Percentiles rank a stretch among this genome's conserved stretches.
These are phyloP conservation scores for Talaromyces marneffei DNA, from an alignment of 2,329 filamentous ascomycete species.

Conservation along the genomic window DNA sequence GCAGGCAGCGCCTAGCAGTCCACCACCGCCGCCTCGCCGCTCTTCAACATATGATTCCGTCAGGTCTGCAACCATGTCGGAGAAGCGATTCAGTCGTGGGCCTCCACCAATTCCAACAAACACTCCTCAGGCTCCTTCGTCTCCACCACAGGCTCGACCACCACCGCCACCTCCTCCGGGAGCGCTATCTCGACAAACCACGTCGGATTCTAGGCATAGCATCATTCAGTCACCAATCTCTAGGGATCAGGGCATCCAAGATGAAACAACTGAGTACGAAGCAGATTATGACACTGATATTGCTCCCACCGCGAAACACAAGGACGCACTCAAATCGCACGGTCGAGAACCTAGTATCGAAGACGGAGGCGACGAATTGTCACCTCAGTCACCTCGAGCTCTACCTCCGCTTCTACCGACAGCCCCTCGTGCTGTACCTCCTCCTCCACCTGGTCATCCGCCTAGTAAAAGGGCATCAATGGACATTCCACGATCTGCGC, in stretches of 20 bases:
- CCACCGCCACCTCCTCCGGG: constrained; percentile 59
- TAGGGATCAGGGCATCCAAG: constrained; percentile 58
- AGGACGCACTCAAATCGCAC: constrained; percentile 83
- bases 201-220: constrained; percentile 46
- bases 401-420: constrained; percentile 44
- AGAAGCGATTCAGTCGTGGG: constrained; percentile 40
- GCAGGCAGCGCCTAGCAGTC: constrained; percentile 32
- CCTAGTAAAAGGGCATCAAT: constrained; percentile 57
- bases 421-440: constrained; percentile 57
- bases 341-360: constrained; percentile 71
- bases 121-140: constrained; percentile 29
- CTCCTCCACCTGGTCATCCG: constrained; percentile 59
- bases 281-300: constrained; percentile 98
- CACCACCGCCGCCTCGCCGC: constrained; percentile 24
- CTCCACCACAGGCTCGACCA: constrained; percentile 52
- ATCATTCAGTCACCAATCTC: constrained; percentile 18
- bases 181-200: constrained; percentile 52
- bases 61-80: constrained; percentile 27
- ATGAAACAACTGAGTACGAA: constrained; percentile 88
- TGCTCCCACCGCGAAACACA: constrained; percentile 85
- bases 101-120: constrained; percentile 37
- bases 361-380: constrained; percentile 54
- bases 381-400: constrained; percentile 44
- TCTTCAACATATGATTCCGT: constrained; percentile 33
- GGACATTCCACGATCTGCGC: constrained; percentile 65